Base-by-base conservation (phyloP, 768 basidiomycete genomes). In the Termitomyces sp. region DNA sequence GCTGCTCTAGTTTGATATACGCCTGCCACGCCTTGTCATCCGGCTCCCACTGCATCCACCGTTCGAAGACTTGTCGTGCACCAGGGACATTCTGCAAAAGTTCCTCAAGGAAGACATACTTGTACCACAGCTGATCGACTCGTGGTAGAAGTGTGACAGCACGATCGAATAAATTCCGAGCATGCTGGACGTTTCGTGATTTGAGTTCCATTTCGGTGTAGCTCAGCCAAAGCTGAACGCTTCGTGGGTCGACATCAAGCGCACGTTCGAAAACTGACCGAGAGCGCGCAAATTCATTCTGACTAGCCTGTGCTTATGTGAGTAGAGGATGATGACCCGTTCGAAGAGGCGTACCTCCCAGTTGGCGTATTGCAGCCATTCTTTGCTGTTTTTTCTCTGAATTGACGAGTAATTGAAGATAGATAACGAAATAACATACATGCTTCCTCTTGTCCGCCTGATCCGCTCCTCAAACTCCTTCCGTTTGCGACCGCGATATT, bases 11-110 rank as follows among this genome's bases (percentile, higher is more conserved):
- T 76, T 99, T 98, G 80, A 98, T 92, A 73, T 96, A 98, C n/a
- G 94, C 93, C 69, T 94, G 92, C 96, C 96, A 99, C 3, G 96
- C 94, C 77, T 98, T 98, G 82, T 98, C 97, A 66, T 98, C 95
- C 0, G 97, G 97, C 69, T 98, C 97, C 97, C 97, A 98, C 63
- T 92, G 84, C 94, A 98, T 96, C 97, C 97, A 99, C 47, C 97
- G 84, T 72, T 99, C 97, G 61, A 98, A 99, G 56, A 98, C 93
- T 69, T 98, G 96, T 9, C 97, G 86, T 1, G 95, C 94, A 40
- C 97, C 97, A 1, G 95, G 85, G 33, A 99, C 88, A 67, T 99
- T 98, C 66, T 95, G 90, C 13, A 99, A 82, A 3, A 99, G 82
- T 69, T 99, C 97, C 69, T 99, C 97, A 55, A 99, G 84, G 72